Evolutionary conservation across 1,139 yeast species (phyloP).

Genomic region (Diutina sp.): DNA sequence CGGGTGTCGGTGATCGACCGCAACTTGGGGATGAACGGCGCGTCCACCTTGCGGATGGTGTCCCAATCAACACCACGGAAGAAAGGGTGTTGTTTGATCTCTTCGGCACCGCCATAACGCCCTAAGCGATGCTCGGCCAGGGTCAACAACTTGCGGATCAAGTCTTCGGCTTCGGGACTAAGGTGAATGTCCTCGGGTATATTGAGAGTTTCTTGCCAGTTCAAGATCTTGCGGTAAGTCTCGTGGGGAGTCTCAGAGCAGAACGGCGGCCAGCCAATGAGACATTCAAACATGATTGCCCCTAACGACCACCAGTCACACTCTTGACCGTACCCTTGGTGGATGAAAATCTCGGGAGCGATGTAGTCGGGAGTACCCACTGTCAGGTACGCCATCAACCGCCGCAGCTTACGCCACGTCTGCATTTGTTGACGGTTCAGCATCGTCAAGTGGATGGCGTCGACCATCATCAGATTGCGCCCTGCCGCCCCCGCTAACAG

Average conservation of each 20-base stretch:
- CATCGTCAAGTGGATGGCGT: slow-evolving; percentile 90
- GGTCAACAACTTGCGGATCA: slow-evolving; percentile 72
- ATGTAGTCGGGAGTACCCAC: slow-evolving; percentile 99
- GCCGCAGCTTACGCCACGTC: slow-evolving; percentile 94
- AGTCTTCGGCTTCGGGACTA: slow-evolving; percentile 88
- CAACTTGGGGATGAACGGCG: slow-evolving; percentile 73
- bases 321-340: slow-evolving; percentile 97
- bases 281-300: slow-evolving; percentile 96
- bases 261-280: slow-evolving; percentile 99
- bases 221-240: slow-evolving; percentile 85
- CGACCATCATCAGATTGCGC: slow-evolving; percentile 83
- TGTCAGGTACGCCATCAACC: slow-evolving; percentile 96
- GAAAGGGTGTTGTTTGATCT: slow-evolving; percentile 85
- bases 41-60: slow-evolving; percentile 81
- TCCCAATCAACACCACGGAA: slow-evolving; percentile 97
- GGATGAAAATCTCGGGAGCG: slow-evolving; percentile 94
- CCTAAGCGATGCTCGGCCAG: slow-evolving; percentile 82
- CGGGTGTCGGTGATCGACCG: slow-evolving; percentile 90
- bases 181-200: slow-evolving; percentile 95
- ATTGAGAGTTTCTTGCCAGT: slow-evolving; percentile 87
- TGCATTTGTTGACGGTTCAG: slow-evolving; percentile 95
- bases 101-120: slow-evolving; percentile 86
- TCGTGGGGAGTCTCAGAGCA: slow-evolving; percentile 99
- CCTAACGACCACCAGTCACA: slow-evolving; percentile 99
- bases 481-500: slow-evolving; percentile 8